These are phyloP conservation scores for Xerocomus spinulosus DNA, from an alignment of 768 basidiomycete genomes.

Conservation along the genomic window DNA sequence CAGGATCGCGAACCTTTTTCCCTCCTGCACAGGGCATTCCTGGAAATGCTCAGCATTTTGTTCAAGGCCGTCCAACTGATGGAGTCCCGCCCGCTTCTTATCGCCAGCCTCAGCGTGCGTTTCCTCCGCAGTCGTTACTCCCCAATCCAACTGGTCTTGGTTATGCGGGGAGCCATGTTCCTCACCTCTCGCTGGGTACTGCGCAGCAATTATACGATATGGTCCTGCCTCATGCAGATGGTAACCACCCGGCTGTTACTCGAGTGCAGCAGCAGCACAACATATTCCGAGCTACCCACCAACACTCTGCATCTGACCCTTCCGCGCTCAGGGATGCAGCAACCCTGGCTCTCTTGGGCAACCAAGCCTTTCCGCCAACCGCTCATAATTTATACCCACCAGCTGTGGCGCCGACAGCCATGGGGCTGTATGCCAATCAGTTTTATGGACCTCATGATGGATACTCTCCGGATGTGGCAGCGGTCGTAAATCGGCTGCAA, in stretches of 20 bases:
- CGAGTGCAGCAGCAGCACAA: conserved; percentile 79
- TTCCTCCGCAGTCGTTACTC: conserved; percentile 52
- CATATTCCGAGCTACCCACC: conserved; percentile 68
- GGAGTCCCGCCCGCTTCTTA: conserved; percentile 46
- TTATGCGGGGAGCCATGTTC: conserved; percentile 52
- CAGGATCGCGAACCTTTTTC: conserved; percentile 55
- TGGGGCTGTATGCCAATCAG: conserved; percentile 66
- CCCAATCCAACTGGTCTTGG: conserved; percentile 51
- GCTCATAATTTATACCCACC: conserved; percentile 53
- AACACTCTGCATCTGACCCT: conserved; percentile 81
- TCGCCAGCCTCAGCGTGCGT: conserved; percentile 57
- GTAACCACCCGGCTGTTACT: conserved; percentile 59
- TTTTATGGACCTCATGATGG: conserved; percentile 62
- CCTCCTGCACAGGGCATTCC: conserved; percentile 38
- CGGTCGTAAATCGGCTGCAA: conserved; percentile 61
- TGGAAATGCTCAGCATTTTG: conserved; percentile 42
- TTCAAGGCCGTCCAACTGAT: conserved; percentile 50
- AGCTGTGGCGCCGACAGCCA: conserved; percentile 38
- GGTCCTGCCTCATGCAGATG: conserved; percentile 53
- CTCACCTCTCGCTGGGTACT: conserved; percentile 67
- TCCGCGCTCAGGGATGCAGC: conserved; percentile 70
- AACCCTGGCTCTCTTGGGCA: conserved; percentile 58
- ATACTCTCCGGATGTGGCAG: conserved; percentile 50
- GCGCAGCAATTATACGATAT: conserved; percentile 79
- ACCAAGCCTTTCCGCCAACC: conserved; percentile 45